phyloP scores from a whole-genome alignment of 345 rosid genomes.

The thale cress (Arabidopsis thaliana) region TAIR10.1 NC_003070.9:23422501-23423000 shows the following conservation, averaged over 20 bases:
- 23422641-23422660: constrained; percentile 79
- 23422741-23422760: constrained; percentile 88
- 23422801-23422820: constrained; percentile 96
- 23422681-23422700: neutral
- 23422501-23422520: neutral
- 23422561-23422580: constrained; percentile 95
- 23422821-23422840: constrained; percentile 99
- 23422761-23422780: constrained; percentile 91
- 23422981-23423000: neutral
- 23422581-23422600: constrained; percentile 98
- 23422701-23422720: neutral
- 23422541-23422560: constrained; percentile 92
- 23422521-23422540: constrained; percentile 98
- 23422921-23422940: constrained; percentile 99
- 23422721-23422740: constrained; percentile 17
- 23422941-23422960: constrained; percentile 12
- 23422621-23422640: constrained; percentile 98
- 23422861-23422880: constrained; percentile 99
- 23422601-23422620: constrained; percentile 99
- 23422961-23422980: constrained; percentile 8
- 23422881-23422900: constrained; percentile 93
- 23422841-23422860: constrained; percentile 82
- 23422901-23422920: constrained; percentile 95
- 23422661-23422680: constrained; percentile 28
- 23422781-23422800: constrained; percentile 89